Conservation (phyloP, 257 asterid genomes). For the Avicennia marina region DNA sequence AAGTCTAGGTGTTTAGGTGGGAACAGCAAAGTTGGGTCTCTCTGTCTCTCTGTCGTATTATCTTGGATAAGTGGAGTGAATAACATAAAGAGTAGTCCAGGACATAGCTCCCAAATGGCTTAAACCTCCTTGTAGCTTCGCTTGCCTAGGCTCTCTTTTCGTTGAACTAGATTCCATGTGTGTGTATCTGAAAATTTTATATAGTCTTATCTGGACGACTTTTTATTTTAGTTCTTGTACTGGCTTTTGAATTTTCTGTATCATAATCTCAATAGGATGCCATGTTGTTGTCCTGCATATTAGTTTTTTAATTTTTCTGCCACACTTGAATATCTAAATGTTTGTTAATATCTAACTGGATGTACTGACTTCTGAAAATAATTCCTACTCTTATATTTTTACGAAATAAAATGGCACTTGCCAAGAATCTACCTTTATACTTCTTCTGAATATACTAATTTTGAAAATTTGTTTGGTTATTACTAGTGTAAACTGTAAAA, state of each 20-base stretch:
- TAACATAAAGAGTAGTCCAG: not conserved
- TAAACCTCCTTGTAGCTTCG: not conserved
- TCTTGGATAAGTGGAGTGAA: not conserved
- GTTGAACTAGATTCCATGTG: not conserved
- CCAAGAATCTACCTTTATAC: too few relatives aligned
- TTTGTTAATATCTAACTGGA: not conserved
- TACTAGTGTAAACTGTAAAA: constrained; percentile 8
- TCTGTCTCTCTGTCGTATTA: not conserved
- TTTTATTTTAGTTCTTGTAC: not conserved
- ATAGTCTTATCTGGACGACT: not conserved
- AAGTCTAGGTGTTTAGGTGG: not conserved
- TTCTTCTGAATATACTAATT: too few relatives aligned
- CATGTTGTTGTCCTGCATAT: too few relatives aligned
- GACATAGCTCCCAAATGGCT: too few relatives aligned
- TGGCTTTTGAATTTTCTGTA: not conserved
- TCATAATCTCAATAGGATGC: not conserved
- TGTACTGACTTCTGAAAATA: not conserved
- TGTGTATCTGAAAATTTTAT: not conserved
- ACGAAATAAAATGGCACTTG: not conserved
- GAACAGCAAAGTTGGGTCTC: not conserved
- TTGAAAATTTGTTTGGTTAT: not conserved
- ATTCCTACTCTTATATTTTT: not conserved
- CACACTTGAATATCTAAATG: not conserved
- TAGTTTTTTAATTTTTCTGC: not conserved
- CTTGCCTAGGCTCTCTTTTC: not conserved